Base-by-base conservation (phyloP, 768 basidiomycete genomes). In the Auricularia sp. region DNA sequence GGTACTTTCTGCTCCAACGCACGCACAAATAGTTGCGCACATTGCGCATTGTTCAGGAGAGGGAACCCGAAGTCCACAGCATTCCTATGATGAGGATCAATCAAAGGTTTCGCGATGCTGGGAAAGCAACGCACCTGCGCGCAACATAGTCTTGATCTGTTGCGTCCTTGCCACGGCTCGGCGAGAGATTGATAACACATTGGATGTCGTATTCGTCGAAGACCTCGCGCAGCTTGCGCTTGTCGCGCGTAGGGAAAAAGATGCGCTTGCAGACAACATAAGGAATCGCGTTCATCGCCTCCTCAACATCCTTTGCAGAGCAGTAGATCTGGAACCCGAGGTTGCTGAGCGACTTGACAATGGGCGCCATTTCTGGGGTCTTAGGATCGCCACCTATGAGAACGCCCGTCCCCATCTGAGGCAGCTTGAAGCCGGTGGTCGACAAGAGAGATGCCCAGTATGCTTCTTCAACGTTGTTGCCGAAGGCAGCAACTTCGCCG, bases 91-190 rank as follows among this genome's bases (percentile, higher is more conserved):
- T 34, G 35, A 33, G 64, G 59, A 67, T 42, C 64, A 39, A 63
- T 42, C 16, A 63, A 47, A 35, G 58, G 54, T 59, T 21, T n/a
- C 18, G n/a, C 21, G 10, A 3, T 44, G 7, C 34, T 10, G 37
- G 10, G 63, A 13, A 51, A 37, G 33, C 24, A 65, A 80, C 84
- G 70, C 72, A 89, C 86, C 90, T 83, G 73, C 97, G 84, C 64
- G 97, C 96, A 59, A 98, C 95, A 71, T 99, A 99, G 70, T 98
- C 94, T 73, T 98, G 92, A 73, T 98, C 97, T 13, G 85, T 80
- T 13, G 87, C 85, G 70, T 86, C 85, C 51, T 77, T 79, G 39
- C 88, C 95, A 5, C 94, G 87, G 64, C 83, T 77, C 71, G 87
- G 85, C 11, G 96, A 88, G 62, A 99, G 82, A 78, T 98, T 98